Conservation (phyloP, 805 yeast genomes). For the Yamadazyma paraphyllophila region DNA sequence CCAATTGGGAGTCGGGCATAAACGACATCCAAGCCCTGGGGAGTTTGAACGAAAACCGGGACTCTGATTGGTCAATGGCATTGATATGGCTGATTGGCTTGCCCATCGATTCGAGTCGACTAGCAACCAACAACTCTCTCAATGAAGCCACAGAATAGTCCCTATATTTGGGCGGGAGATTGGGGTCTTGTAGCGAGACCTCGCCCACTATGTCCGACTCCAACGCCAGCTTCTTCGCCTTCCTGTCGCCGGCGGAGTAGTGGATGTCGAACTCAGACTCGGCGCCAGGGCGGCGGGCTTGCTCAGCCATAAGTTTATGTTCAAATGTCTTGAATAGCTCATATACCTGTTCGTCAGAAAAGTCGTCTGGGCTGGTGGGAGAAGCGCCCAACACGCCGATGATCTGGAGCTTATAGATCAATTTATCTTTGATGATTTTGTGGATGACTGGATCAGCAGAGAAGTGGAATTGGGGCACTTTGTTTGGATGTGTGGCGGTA, state of each 20-base stretch:
- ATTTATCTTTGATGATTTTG: slow-evolving; percentile 30
- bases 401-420: slow-evolving; percentile 33
- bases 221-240: background rate
- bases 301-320: slow-evolving; percentile 22
- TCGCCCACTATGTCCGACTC: slow-evolving; percentile 19
- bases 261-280: background rate
- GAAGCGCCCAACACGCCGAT: slow-evolving; percentile 35
- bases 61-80: slow-evolving; percentile 18
- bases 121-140: slow-evolving; percentile 22
- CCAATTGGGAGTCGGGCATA: slow-evolving; percentile 24
- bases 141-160: slow-evolving; percentile 22
- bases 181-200: slow-evolving; percentile 7
- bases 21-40: slow-evolving; percentile 42
- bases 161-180: slow-evolving; percentile 19
- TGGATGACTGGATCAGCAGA: slow-evolving; percentile 32
- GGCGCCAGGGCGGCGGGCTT: slow-evolving; percentile 6
- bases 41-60: slow-evolving; percentile 28
- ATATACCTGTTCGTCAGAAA: slow-evolving; percentile 26
- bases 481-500: slow-evolving; percentile 18
- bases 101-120: slow-evolving; percentile 20
- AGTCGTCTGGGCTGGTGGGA: slow-evolving; percentile 24
- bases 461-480: slow-evolving; percentile 20
- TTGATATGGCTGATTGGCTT: slow-evolving; percentile 18
- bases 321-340: slow-evolving; percentile 34
- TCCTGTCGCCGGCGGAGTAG: background rate